phyloP scores from a whole-genome alignment of 2,329 filamentous ascomycete species.

The Calonectria montana region DNA sequence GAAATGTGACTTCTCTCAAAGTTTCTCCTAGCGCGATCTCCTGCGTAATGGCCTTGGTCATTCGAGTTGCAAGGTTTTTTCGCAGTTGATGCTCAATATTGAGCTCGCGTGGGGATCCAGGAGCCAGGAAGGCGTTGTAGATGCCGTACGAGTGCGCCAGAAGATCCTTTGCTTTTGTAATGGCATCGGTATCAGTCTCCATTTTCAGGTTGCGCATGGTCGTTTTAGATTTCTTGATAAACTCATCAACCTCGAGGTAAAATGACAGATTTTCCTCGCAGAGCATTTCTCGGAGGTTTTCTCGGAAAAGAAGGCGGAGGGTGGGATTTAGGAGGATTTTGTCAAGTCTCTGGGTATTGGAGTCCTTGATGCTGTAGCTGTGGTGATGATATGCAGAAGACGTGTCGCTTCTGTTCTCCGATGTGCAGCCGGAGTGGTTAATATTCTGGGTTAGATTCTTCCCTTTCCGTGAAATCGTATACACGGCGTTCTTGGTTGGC shows the following conservation, averaged over 20 bases:
- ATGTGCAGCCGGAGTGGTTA: slow-evolving; percentile 61
- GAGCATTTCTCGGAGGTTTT: slow-evolving; percentile 93
- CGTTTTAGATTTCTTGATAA: slow-evolving; percentile 74
- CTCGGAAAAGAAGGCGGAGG: slow-evolving; percentile 87
- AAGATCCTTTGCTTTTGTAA: slow-evolving; percentile 74
- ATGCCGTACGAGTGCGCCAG: slow-evolving; percentile 96
- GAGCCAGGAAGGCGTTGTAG: slow-evolving; percentile 97
- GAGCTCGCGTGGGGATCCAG: slow-evolving; percentile 94
- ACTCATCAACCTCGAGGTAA: slow-evolving; percentile 93
- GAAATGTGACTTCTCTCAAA: slow-evolving; percentile 84
- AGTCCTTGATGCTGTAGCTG: slow-evolving; percentile 75
- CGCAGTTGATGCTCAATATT: slow-evolving; percentile 97
- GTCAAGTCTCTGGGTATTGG: slow-evolving; percentile 92
- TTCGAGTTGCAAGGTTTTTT: slow-evolving; percentile 91
- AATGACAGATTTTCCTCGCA: slow-evolving; percentile 98
- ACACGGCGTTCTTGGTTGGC: slow-evolving; percentile 87
- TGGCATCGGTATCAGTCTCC: neutral
- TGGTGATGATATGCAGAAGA: slow-evolving; percentile 47
- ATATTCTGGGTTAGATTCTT: slow-evolving; percentile 70
- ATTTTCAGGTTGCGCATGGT: slow-evolving; percentile 48
- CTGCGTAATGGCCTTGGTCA: slow-evolving; percentile 96
- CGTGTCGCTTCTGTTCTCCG: slow-evolving; percentile 64
- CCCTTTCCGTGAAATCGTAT: slow-evolving; percentile 84
- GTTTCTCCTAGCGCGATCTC: slow-evolving; percentile 92
- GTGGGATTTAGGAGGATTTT: slow-evolving; percentile 93